Base-by-base conservation (phyloP, 2,329 filamentous ascomycete species). In the Colletotrichum tropicicola region DNA sequence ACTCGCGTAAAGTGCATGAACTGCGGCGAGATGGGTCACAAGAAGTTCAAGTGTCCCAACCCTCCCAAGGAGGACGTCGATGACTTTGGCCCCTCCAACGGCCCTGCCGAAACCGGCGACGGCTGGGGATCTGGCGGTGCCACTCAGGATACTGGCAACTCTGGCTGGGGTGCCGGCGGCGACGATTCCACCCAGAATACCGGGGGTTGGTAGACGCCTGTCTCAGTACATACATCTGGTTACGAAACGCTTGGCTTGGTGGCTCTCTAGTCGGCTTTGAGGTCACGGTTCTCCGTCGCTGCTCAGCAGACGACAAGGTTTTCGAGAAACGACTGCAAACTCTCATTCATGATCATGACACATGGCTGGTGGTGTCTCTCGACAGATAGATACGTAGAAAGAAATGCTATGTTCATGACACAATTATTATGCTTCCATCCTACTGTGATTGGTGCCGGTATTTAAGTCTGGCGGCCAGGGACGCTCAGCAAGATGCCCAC, bases 1-100 rank as follows among this genome's bases (percentile, higher is more conserved):
- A 78, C 80, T n/a, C 82, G 85, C 7, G 80, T 89, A 63, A 84
- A 87, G 73, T 90, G 88, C 76, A 76, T 73, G 58, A 88, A 88
- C 74, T 90, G 88, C 69, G 75, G 80, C 52, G 70, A 84, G 73
- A 80, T 76, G 73, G 82, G 81, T 4, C 81, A 84, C 67, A 80
- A 73, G 68, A 78, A 79, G 68, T 74, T 75, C 52, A 69, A 72
- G 59, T 83, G 82, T 74, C 73, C 69, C 21, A 76, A 78, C 41
- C 71, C 73, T 10, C 67, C 64, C 19, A 71, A 68, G n/a, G 64
- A 71, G 21, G 73, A 77, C 45, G 72, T 72, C 19, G 66, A 67
- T 27, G 51, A 54, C n/a, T 65, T 66, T 19, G 61, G 53, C 15
- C 48, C 37, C 17, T 21, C 49, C 48, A 27, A 55, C 28, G 69